Evolutionary conservation across 2,329 filamentous ascomycete genomes (phyloP), one percentile per base, ranked within the genome.

Genomic region (Penicillium sp.): DNA sequence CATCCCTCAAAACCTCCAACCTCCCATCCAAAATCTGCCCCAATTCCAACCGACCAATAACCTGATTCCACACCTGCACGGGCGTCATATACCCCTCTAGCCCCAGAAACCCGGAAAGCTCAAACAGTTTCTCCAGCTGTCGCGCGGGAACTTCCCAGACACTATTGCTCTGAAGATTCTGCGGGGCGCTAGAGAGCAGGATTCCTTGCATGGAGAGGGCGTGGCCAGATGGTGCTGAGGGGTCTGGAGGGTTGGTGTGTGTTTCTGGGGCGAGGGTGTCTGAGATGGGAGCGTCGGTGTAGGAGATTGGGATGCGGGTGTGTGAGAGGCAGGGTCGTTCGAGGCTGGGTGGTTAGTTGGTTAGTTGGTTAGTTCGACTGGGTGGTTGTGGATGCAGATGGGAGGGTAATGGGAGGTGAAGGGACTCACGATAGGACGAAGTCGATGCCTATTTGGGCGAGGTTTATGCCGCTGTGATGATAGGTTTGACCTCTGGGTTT

Each of bases 51-150:
- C 73, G 67, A 22, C 56, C 50, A 13, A 64, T 63, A 9, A 76
- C 66, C 22, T 67, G 59, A 44, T 72, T 66, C 74, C 73, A 75
- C 3, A 71, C 74, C 55, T 77, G 75, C 1, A 77, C 69, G 0
- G 75, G 75, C 2, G 74, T 77, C 2, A 76, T 53, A 36, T 75
- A 72, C 10, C 65, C 65, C 4, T 64, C 44, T 4, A 64, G 40
- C 3, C 54, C 54, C 14, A 64, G 57, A 18, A 9, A 54, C 2
- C 50, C 43, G 4, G 62, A 60, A 16, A 63, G 54, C 33, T 66
- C 54, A n/a, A 61, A 59, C 2, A 65, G 53, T 10, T 40, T 54
- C n/a, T 59, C 52, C 3, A 66, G 57, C 9, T 60, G 57, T 2
- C 51, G 52, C 1, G 56, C 50, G 1, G 63, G 56, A 6, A 59